A percentile compares a stretch with the other conserved stretches of the same genome.
Evolutionary conservation across 345 rosid genomes (phyloP).

Genomic region (Cardiospermum halicacabum): DNA sequence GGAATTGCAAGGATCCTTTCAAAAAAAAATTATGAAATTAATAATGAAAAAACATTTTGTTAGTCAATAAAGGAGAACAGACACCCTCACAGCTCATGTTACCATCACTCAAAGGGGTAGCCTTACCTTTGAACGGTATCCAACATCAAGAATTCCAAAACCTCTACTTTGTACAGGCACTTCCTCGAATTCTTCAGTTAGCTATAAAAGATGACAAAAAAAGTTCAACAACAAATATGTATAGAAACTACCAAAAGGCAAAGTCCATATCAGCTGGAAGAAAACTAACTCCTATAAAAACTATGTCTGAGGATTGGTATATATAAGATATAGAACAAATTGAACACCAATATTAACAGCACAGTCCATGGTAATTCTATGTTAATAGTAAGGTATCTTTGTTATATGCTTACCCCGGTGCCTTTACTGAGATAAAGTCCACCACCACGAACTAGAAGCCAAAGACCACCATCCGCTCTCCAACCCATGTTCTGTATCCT

Average conservation of each 20-base stretch:
- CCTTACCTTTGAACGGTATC: conserved; percentile 79
- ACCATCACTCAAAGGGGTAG: neutral
- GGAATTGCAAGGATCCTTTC: neutral
- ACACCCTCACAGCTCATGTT: neutral
- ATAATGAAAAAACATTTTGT: neutral
- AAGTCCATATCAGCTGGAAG: neutral
- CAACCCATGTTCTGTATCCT: conserved; percentile 99
- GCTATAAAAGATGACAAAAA: conserved; percentile 31
- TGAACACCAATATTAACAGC: neutral
- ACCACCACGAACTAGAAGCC: conserved; percentile 99
- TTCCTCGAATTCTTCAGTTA: conserved; percentile 86
- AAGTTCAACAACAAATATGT: conserved; percentile 9
- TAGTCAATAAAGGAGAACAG: neutral
- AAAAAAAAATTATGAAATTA: neutral
- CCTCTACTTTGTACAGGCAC: conserved; percentile 89
- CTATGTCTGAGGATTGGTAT: too few species aligned
- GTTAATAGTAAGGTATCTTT: neutral
- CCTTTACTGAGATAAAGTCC: conserved; percentile 98
- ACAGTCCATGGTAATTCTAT: conserved; percentile 8
- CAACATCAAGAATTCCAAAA: conserved; percentile 94
- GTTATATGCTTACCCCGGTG: conserved; percentile 60
- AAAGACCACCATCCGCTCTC: conserved; percentile 98
- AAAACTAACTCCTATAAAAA: neutral
- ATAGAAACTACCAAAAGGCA: neutral
- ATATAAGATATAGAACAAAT: too few species aligned